Conservation (phyloP, 2,329 filamentous ascomycete species). For the Rhinocladiella mackenziei region DNA sequence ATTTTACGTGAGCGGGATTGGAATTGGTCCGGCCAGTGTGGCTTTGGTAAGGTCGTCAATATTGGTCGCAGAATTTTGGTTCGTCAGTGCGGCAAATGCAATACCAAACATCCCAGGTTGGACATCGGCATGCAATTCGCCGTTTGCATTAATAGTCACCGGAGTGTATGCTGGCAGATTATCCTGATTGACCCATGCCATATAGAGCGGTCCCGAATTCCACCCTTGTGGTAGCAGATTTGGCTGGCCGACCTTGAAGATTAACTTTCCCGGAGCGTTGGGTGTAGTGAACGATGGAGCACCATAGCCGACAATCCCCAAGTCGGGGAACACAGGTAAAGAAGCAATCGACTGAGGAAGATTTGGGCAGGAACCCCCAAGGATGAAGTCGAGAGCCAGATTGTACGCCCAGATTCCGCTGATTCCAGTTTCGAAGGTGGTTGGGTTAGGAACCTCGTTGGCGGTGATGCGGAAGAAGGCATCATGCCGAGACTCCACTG, state of each 20-base stretch:
- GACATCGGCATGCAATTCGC: slow-evolving; percentile 22
- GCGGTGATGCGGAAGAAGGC: slow-evolving; percentile 31
- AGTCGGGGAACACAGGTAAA: slow-evolving; percentile 19
- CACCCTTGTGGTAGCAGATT: slow-evolving; percentile 15
- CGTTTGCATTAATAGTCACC: slow-evolving; percentile 17
- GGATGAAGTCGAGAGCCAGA: slow-evolving; percentile 32
- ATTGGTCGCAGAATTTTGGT: slow-evolving; percentile 23
- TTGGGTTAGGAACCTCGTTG: slow-evolving; percentile 32
- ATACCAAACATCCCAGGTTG: slow-evolving; percentile 26
- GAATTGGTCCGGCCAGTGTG: slow-evolving; percentile 19
- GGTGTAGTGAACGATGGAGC: slow-evolving; percentile 17
- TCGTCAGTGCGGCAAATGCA: slow-evolving; percentile 27
- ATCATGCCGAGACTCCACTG: slow-evolving; percentile 33
- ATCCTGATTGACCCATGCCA: slow-evolving; percentile 30
- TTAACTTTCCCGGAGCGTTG: slow-evolving; percentile 18
- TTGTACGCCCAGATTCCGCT: slow-evolving; percentile 33
- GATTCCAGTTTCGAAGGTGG: slow-evolving; percentile 31
- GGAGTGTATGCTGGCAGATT: slow-evolving; percentile 28
- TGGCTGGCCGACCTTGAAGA: slow-evolving; percentile 23
- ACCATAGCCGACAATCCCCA: slow-evolving; percentile 19
- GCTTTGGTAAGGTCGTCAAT: slow-evolving; percentile 18
- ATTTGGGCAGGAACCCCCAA: slow-evolving; percentile 28
- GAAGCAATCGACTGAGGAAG: slow-evolving; percentile 8
- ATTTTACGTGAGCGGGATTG: slow-evolving; percentile 16
- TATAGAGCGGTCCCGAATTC: slow-evolving; percentile 19